A percentile compares a stretch with the other conserved stretches of the same genome.
Conservation (phyloP, 495 filamentous ascomycete genomes). For the Penicillium psychrofluorescens region DNA sequence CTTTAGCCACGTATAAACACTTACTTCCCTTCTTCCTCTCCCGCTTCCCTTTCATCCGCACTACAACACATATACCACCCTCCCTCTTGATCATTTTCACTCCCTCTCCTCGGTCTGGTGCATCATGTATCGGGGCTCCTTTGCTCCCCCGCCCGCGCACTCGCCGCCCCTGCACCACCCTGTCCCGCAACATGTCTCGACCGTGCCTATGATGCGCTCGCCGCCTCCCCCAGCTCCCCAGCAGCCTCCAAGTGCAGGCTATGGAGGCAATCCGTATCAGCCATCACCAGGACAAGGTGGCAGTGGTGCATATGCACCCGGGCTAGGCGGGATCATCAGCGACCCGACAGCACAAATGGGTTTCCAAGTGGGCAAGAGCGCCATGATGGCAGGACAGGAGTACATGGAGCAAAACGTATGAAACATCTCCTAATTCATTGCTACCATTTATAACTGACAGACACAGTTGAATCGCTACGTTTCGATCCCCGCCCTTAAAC, state of each 20-base stretch:
- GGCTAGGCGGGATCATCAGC: conserved; percentile 83
- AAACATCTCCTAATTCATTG: background rate
- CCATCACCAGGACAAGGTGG: conserved; percentile 41
- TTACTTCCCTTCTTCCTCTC: background rate
- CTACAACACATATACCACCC: background rate
- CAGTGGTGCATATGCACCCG: conserved; percentile 55
- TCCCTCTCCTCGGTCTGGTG: background rate
- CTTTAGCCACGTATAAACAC: conserved; percentile 40
- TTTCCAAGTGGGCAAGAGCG: conserved; percentile 87
- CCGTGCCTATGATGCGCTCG: conserved; percentile 96
- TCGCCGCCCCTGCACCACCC: conserved; percentile 97
- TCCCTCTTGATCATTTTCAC: background rate
- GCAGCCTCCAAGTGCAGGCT: conserved; percentile 55
- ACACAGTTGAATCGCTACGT: conserved; percentile 83
- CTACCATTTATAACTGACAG: conserved; percentile 6
- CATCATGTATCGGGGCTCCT: conserved; percentile 75
- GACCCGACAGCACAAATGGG: conserved; percentile 96
- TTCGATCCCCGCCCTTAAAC: conserved; percentile 84
- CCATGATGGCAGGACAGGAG: conserved; percentile 80
- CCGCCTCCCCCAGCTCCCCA: conserved; percentile 80
- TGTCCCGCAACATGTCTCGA: conserved; percentile 96
- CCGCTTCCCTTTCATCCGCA: background rate
- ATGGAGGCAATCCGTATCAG: conserved; percentile 71
- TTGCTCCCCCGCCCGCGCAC: conserved; percentile 67
- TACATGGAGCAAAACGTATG: conserved; percentile 87